Conservation (phyloP, 169 alveolate genomes). For the Plasmodium knowlesi region DNA sequence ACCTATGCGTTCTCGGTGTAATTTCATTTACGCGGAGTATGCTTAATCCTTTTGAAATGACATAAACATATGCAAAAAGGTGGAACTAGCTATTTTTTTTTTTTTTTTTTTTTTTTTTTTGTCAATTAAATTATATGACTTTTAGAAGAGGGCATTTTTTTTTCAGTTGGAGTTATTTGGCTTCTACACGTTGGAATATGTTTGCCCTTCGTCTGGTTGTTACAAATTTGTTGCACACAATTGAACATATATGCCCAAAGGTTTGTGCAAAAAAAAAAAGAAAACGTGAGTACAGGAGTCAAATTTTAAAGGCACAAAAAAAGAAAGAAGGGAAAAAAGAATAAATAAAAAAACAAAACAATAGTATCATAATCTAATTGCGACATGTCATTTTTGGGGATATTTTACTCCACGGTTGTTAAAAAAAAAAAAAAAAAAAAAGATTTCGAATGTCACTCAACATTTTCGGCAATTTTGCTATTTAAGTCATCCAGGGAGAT, state of each 20-base stretch:
- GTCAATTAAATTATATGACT: not conserved
- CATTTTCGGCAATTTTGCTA: constrained; percentile 55
- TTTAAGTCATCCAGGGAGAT: constrained; percentile 70
- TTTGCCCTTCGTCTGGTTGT: not conserved
- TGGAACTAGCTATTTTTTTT: not conserved
- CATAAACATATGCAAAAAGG: not conserved
- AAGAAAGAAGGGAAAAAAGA: constrained; percentile 8
- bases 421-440: constrained; percentile 1
- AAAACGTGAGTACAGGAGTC: not conserved
- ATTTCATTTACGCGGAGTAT: not conserved
- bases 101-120: not conserved
- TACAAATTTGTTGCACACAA: not conserved
- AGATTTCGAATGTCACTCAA: constrained; percentile 17
- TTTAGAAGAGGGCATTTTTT: not conserved
- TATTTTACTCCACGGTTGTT: not conserved
- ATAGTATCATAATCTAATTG: not conserved
- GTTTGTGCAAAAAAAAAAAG: not conserved
- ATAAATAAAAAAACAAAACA: not conserved
- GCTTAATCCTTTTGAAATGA: not conserved
- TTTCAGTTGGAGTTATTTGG: not conserved
- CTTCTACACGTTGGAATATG: not conserved
- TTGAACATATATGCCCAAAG: not conserved
- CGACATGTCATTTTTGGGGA: not conserved
- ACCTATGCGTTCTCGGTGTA: not conserved
- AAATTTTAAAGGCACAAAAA: not conserved